Conservation (phyloP, 768 basidiomycete species). For the Macrolepiota dolichaula region DNA sequence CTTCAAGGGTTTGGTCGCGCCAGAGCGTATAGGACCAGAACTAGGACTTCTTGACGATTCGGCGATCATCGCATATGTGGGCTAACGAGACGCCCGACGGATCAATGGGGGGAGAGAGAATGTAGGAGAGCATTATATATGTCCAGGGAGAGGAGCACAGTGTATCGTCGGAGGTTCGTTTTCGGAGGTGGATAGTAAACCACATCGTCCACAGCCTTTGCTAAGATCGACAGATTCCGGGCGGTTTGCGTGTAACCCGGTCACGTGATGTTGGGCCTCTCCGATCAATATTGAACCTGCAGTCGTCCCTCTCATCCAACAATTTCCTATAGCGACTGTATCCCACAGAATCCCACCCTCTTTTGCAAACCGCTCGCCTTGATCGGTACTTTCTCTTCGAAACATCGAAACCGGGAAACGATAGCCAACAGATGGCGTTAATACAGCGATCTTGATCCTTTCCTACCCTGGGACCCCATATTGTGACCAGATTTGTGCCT, state of each 20-base stretch:
- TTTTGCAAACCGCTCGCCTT: background rate
- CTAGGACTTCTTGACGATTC: constrained; percentile 30
- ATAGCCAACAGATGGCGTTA: background rate
- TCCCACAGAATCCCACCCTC: background rate
- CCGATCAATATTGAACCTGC: background rate
- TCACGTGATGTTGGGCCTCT: background rate
- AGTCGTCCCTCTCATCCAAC: background rate
- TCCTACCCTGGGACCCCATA: background rate
- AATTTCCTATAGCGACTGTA: background rate
- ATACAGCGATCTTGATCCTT: background rate
- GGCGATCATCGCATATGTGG: constrained; percentile 35
- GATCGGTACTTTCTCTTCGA: background rate
- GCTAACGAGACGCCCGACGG: constrained; percentile 28
- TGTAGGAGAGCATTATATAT: constrained; percentile 33
- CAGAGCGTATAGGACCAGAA: constrained; percentile 21
- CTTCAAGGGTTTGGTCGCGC: constrained; percentile 41
- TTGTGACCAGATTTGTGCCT: background rate
- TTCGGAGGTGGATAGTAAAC: constrained; percentile 4
- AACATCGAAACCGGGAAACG: background rate
- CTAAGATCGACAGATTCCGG: background rate
- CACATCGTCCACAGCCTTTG: constrained; percentile 6
- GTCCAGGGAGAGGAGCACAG: background rate
- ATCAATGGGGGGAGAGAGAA: constrained; percentile 28
- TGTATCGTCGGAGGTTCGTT: constrained; percentile 4
- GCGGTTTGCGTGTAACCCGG: background rate